These are phyloP conservation scores for Hypoxylon intermedium DNA, from an alignment of 495 filamentous ascomycete genomes.

Conservation along the genomic window DNA sequence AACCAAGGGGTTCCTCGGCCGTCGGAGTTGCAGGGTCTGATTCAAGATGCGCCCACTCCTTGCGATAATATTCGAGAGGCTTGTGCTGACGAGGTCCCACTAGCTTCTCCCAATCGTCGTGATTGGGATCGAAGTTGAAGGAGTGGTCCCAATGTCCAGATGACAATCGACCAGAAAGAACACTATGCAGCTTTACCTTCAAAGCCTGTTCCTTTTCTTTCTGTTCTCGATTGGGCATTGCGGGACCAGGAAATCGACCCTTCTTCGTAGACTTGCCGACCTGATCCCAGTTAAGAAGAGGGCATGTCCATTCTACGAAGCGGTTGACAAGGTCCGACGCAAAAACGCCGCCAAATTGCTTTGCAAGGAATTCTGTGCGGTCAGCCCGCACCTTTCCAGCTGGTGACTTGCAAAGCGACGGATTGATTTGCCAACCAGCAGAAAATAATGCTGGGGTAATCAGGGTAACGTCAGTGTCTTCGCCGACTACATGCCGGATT, in stretches of 20 bases:
- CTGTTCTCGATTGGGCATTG: conserved; percentile 12
- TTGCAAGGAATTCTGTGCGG: conserved; percentile 33
- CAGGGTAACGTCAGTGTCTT: conserved; percentile 26
- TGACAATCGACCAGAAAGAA: conserved; percentile 23
- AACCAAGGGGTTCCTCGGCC: conserved; percentile 24
- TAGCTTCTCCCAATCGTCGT: conserved; percentile 39
- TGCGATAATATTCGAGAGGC: conserved; percentile 30
- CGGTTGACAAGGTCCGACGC: conserved; percentile 9
- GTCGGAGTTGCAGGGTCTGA: neutral
- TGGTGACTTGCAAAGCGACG: conserved; percentile 16
- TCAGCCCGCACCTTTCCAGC: conserved; percentile 4
- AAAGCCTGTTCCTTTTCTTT: conserved; percentile 7
- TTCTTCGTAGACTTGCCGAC: neutral
- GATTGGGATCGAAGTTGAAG: conserved; percentile 23
- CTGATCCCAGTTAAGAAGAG: conserved; percentile 17
- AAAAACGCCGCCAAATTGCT: conserved; percentile 38
- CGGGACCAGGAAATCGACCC: conserved; percentile 9
- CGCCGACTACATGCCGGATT: conserved; percentile 36
- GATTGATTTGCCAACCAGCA: conserved; percentile 39
- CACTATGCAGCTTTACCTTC: conserved; percentile 15
- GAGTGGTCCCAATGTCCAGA: conserved; percentile 22
- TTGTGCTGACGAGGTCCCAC: conserved; percentile 24
- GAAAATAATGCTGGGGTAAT: conserved; percentile 41
- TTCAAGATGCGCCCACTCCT: conserved; percentile 25
- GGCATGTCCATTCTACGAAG: conserved; percentile 27